Evolutionary conservation across 176 grass and related monocot genomes (phyloP).

Genomic region (Oryza officinalis): DNA sequence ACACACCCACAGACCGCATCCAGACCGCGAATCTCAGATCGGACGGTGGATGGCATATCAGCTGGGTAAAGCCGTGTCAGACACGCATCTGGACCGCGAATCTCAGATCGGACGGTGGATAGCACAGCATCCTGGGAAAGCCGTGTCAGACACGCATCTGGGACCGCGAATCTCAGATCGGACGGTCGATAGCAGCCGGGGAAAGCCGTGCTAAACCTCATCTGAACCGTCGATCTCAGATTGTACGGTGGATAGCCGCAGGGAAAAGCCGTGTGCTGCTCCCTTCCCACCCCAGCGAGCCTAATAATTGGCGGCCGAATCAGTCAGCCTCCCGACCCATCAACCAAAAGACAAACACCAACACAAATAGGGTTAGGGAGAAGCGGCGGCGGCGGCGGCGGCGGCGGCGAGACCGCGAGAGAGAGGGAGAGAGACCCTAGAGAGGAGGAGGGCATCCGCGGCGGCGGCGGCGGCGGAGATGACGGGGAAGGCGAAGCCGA

Average conservation of each 20-base stretch:
- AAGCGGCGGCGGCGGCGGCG: background rate
- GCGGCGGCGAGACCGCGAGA: constrained; percentile 5
- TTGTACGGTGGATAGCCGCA: constrained; percentile 8
- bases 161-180: no score
- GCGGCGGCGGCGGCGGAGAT: constrained; percentile 1
- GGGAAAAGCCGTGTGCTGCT: constrained; percentile 1
- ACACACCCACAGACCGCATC: background rate
- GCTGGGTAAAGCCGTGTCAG: background rate
- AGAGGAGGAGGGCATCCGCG: background rate
- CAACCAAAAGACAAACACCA: background rate
- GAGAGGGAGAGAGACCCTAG: background rate
- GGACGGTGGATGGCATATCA: background rate
- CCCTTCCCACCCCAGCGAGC: background rate
- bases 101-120: constrained; percentile 21
- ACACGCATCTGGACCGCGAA: background rate
- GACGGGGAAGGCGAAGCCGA: constrained; percentile 99
- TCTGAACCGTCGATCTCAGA: background rate
- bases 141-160: background rate
- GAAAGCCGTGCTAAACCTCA: background rate
- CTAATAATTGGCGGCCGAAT: constrained; percentile 49
- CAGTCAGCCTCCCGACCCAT: background rate
- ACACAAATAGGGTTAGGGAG: constrained; percentile 39
- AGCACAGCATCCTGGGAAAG: background rate
- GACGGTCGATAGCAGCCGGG: no score
- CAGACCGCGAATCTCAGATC: constrained; percentile 1